Percentiles rank a stretch among this genome's conserved stretches.
These are phyloP conservation scores for Fusarium sp. DNA, from an alignment of 2,329 filamentous ascomycete genomes.

Conservation along the genomic window DNA sequence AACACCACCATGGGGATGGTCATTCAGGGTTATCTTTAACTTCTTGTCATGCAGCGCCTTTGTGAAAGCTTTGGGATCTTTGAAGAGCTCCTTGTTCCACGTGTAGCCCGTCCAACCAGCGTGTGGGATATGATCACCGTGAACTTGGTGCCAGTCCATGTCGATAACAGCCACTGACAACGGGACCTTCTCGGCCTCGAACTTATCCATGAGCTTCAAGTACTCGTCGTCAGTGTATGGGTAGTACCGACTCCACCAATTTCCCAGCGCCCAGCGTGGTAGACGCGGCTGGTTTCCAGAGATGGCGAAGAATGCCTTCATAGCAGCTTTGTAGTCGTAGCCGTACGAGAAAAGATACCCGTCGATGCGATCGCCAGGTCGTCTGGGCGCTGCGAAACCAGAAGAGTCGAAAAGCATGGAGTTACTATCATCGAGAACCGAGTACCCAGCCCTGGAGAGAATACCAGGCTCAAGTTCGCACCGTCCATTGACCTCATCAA, in stretches of 20 bases:
- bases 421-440: slow-evolving; percentile 65
- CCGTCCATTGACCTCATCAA: slow-evolving; percentile 66
- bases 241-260: slow-evolving; percentile 76
- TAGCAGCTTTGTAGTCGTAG: slow-evolving; percentile 65
- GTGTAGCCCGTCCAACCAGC: slow-evolving; percentile 68
- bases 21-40: slow-evolving; percentile 69
- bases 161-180: slow-evolving; percentile 71
- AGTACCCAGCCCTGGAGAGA: slow-evolving; percentile 63
- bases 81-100: slow-evolving; percentile 66
- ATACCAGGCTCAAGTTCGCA: slow-evolving; percentile 64
- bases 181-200: slow-evolving; percentile 64
- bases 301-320: slow-evolving; percentile 66
- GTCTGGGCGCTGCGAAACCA: slow-evolving; percentile 64
- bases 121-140: slow-evolving; percentile 57
- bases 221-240: slow-evolving; percentile 69
- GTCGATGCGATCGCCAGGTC: slow-evolving; percentile 63
- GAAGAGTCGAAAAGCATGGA: slow-evolving; percentile 68
- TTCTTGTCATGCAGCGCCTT: slow-evolving; percentile 63
- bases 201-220: slow-evolving; percentile 67
- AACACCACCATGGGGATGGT: slow-evolving; percentile 72
- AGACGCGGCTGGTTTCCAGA: slow-evolving; percentile 68
- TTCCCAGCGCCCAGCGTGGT: slow-evolving; percentile 70
- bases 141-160: slow-evolving; percentile 75
- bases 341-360: slow-evolving; percentile 72
- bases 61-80: slow-evolving; percentile 66